A percentile compares a stretch with the other conserved stretches of the same genome.
Conservation (phyloP, 2,329 filamentous ascomycete species). For the Cladosporium cucumerinum region DNA sequence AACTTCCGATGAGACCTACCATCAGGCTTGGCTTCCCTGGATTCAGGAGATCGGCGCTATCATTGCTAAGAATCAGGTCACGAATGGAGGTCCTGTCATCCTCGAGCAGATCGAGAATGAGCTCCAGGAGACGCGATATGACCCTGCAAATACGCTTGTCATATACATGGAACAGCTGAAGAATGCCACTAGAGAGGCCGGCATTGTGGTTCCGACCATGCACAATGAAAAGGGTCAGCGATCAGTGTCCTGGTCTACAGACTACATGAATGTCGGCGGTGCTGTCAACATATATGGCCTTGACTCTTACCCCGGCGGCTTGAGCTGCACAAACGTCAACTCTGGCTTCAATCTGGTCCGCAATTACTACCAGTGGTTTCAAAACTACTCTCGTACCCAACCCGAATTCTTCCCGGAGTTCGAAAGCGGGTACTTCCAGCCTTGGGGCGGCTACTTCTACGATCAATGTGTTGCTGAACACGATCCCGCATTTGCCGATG, state of each 20-base stretch:
- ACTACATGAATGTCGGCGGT: slow-evolving; percentile 56
- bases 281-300: slow-evolving; percentile 49
- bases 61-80: slow-evolving; percentile 74
- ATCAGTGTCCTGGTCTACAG: slow-evolving; percentile 57
- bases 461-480: slow-evolving; percentile 63
- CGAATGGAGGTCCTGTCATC: slow-evolving; percentile 54
- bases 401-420: slow-evolving; percentile 57
- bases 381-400: slow-evolving; percentile 40
- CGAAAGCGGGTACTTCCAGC: slow-evolving; percentile 57
- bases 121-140: slow-evolving; percentile 36
- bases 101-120: slow-evolving; percentile 56
- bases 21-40: slow-evolving; percentile 46
- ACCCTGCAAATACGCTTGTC: slow-evolving; percentile 57
- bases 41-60: slow-evolving; percentile 59
- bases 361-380: slow-evolving; percentile 46
- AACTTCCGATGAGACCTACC: slow-evolving; percentile 48
- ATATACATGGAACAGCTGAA: slow-evolving; percentile 69
- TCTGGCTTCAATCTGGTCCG: slow-evolving; percentile 51
- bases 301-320: slow-evolving; percentile 55
- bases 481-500: slow-evolving; percentile 68
- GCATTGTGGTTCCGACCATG: slow-evolving; percentile 70
- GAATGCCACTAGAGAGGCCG: slow-evolving; percentile 63
- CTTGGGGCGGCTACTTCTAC: slow-evolving; percentile 69
- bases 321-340: slow-evolving; percentile 60
- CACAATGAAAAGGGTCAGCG: slow-evolving; percentile 64